Percentiles rank a stretch among this genome's conserved stretches.
Conservation (phyloP, 306 rosid species). For the Prosopis cineraria region DNA sequence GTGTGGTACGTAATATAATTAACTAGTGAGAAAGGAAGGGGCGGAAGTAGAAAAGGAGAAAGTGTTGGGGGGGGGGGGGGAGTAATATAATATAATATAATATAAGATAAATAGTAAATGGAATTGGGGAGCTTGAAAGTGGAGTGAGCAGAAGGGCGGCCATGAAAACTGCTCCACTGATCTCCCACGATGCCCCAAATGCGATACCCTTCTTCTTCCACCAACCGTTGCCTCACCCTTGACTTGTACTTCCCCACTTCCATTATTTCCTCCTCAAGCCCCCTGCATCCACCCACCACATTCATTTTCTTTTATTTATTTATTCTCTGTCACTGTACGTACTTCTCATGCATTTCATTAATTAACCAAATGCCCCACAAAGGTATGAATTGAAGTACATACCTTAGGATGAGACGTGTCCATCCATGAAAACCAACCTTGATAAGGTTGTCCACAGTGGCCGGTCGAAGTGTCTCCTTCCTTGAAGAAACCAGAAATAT, state of each 20-base stretch:
- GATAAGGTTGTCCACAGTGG: conserved; percentile 54
- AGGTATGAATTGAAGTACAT: no score
- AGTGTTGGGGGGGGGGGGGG: no score
- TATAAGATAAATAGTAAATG: conserved; percentile 47
- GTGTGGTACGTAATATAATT: no score
- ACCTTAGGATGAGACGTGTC: conserved; percentile 48
- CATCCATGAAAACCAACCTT: conserved; percentile 62
- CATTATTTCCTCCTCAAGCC: conserved; percentile 48
- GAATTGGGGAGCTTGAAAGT: conserved; percentile 60
- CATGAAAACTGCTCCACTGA: conserved; percentile 65
- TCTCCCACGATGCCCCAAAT: conserved; percentile 60
- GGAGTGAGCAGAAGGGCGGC: conserved; percentile 44
- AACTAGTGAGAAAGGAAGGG: no score
- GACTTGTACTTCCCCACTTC: conserved; percentile 43
- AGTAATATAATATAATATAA: no score
- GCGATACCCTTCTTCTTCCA: conserved; percentile 48
- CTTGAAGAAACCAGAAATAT: conserved; percentile 52
- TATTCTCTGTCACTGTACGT: no score
- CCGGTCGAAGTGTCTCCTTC: conserved; percentile 45
- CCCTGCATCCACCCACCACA: no score
- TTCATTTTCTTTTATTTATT: no score
- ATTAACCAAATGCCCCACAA: no score
- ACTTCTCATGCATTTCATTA: no score
- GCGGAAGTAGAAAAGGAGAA: no score
- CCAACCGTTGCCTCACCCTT: conserved; percentile 38